phyloP scores from a whole-genome alignment of 805 yeast genomes.

The Pichia phayaonensis region DNA sequence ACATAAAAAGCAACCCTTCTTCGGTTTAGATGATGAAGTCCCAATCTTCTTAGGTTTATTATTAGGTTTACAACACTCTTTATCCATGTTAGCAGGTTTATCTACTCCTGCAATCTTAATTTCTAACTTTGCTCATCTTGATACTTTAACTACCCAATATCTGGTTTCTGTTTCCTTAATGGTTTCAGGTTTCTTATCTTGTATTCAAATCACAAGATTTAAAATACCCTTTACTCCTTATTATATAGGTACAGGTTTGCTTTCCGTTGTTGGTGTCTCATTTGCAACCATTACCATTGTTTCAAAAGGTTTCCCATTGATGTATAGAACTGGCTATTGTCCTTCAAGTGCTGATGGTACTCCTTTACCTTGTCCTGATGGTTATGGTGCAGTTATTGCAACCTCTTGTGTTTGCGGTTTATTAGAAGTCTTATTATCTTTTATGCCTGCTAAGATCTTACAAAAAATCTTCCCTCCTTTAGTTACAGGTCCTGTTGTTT shows the following conservation, averaged over 20 bases:
- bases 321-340: slow-evolving; percentile 70
- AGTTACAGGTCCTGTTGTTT: slow-evolving; percentile 90
- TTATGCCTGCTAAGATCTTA: slow-evolving; percentile 64
- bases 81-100: slow-evolving; percentile 90
- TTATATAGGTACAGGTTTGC: slow-evolving; percentile 79
- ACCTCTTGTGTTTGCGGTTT: slow-evolving; percentile 75
- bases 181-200: slow-evolving; percentile 60
- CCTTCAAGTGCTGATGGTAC: slow-evolving; percentile 57
- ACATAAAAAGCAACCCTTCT: slow-evolving; percentile 64
- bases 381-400: slow-evolving; percentile 81
- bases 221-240: slow-evolving; percentile 67
- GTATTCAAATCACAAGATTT: slow-evolving; percentile 74
- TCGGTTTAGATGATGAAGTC: slow-evolving; percentile 71
- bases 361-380: slow-evolving; percentile 74
- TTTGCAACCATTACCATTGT: slow-evolving; percentile 85
- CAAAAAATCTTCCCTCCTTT: slow-evolving; percentile 79
- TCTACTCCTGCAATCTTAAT: slow-evolving; percentile 78
- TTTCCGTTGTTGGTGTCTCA: slow-evolving; percentile 87
- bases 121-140: slow-evolving; percentile 53
- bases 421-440: slow-evolving; percentile 64
- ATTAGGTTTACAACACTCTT: slow-evolving; percentile 79
- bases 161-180: slow-evolving; percentile 68
- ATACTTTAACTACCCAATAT: slow-evolving; percentile 43
- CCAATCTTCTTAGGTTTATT: slow-evolving; percentile 72
- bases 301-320: slow-evolving; percentile 64